phyloP scores from a whole-genome alignment of 306 rosid species.

The Prunus mume region DNA sequence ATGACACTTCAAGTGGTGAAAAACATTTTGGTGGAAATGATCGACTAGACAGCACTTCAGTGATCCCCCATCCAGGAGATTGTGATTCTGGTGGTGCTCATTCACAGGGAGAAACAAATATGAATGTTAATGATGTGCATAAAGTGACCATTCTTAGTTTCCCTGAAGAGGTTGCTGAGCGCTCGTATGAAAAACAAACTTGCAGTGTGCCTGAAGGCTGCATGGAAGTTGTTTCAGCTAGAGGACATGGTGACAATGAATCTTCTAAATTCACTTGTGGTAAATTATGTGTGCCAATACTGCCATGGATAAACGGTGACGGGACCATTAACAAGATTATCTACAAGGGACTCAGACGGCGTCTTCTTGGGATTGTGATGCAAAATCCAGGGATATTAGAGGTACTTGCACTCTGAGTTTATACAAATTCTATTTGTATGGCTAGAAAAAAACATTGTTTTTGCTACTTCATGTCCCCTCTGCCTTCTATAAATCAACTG shows the following conservation, averaged over 20 bases:
- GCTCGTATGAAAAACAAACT: constrained; percentile 15
- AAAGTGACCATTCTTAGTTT: too few relatives aligned
- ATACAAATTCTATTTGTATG: background rate
- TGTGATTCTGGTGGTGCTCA: too few relatives aligned
- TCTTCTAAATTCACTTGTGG: constrained; percentile 29
- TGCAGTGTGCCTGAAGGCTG: constrained; percentile 16
- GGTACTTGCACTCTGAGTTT: constrained; percentile 22
- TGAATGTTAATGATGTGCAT: too few relatives aligned
- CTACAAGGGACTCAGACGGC: constrained; percentile 61
- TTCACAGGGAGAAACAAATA: too few relatives aligned
- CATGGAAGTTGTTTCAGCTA: constrained; percentile 25
- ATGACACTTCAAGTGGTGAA: constrained; percentile 20
- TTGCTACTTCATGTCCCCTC: background rate
- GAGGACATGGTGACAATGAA: constrained; percentile 24
- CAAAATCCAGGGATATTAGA: constrained; percentile 90
- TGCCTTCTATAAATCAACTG: background rate
- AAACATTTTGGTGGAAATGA: constrained; percentile 29
- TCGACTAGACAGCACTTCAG: background rate
- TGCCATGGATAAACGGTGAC: constrained; percentile 91
- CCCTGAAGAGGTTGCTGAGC: too few relatives aligned
- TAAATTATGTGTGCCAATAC: constrained; percentile 52
- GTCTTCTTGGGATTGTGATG: constrained; percentile 81
- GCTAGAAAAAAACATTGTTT: background rate
- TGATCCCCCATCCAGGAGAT: too few relatives aligned
- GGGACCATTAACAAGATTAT: constrained; percentile 61